Base-by-base conservation (phyloP, 306 rosid species). In the Corylus americana region DNA sequence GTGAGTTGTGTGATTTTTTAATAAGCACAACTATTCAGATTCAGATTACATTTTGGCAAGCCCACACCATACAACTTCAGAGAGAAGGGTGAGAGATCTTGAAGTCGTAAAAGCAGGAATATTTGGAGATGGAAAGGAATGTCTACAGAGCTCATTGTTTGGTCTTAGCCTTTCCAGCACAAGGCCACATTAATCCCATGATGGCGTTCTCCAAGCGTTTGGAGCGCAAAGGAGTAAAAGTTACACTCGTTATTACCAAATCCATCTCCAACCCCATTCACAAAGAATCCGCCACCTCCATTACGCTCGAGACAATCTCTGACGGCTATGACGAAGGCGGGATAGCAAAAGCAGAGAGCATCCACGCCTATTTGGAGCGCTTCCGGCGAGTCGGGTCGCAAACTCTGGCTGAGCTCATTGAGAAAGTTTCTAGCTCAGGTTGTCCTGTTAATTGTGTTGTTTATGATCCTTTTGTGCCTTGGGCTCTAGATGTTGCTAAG, bases 171-270 rank as follows among this genome's bases (percentile, higher is more conserved):
- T 1, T 83, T 44, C 94, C 94, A 64, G 70, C 83, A 51, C 94
- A 90, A 67, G 94, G 92, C 45, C 92, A 86, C 85, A n/a, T 88
- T 18, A 90, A 90, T 25, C 94, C 94, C 0, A 71, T 86, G 86
- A 80, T 83, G 49, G 86, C 88, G 66, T 83, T 90, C 67, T 78
- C 83, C 85, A 88, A 86, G 25, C 48, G 72, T 0, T 77, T 90
- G 42, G 71, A 77, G 76, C 78, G 70, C 55, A 74, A 85, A 73
- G 89, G 91, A 51, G 47, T 85, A 1, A 80, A 35, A 47, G 58
- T 59, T 54, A 90, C 97, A 1, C 25, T 92, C 2, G 89, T 85
- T 76, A 77, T 78, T 68, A 89, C 97, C 57, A 11, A 61, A 55
- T 90, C 77, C 87, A 86, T 87, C 74, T 79, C 83, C 78, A 89